Base-by-base conservation (phyloP, 352 stramenopile species). In the Globisporangium emineosum region DNA sequence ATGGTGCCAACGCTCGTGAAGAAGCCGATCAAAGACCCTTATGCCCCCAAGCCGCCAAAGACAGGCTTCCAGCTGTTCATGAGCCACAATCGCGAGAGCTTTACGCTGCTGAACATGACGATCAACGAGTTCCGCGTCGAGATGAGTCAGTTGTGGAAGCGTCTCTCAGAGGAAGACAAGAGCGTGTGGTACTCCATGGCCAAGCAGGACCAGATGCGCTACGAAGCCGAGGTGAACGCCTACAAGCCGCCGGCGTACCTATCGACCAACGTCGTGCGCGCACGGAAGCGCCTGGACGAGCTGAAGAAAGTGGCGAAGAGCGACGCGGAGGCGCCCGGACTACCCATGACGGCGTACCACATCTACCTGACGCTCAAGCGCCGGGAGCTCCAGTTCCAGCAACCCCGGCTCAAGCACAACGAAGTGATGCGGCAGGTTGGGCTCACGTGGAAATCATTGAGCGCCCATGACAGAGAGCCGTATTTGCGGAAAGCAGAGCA, bases 21-120 rank as follows among this genome's bases (percentile, higher is more conserved):
- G 19, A 67, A 61, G 51, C 61, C 54, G 19, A 51, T 75, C 21
- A 80, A 77, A 66, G 72, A 86, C 45, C 68, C 78, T 7, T 77
- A 71, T 29, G 72, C 75, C 2, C 76, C 72, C 9, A 77, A 81
- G 50, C 56, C 67, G 6, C 71, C 79, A 4, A 77, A 77, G 56
- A 79, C 77, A n/a, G 78, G 66, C 23, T 91, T 91, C 40, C 79
- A 89, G 49, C 65, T 87, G 19, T 89, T 91, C 53, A 69, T 91
- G 58, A 71, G 64, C 27, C 73, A 84, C 58, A 81, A 88, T 29
- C 76, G 75, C 17, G 75, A 84, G 62, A 84, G 70, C 35, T 81
- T 89, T 29, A 64, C 70, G 42, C 71, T 86, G 13, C 56, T 84
- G 12, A 73, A 76, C 45, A 81, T 88, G 69, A 76, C 79, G 25